These are phyloP conservation scores for Colletotrichum sp. DNA, from an alignment of 2,329 filamentous ascomycete species.

Conservation along the genomic window DNA sequence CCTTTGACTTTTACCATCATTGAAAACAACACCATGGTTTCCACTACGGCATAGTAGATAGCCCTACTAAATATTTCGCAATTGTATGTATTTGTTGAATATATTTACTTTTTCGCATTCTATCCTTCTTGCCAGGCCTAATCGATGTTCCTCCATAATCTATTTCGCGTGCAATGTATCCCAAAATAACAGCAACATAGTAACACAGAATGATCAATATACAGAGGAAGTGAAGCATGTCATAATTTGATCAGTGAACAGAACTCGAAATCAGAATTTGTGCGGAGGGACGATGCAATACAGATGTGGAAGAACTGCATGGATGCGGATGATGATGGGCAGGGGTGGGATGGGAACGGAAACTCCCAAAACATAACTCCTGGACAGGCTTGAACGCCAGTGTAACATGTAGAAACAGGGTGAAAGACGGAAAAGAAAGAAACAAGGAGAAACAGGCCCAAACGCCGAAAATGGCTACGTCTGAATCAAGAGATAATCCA, in stretches of 20 bases:
- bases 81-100: background rate
- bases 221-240: fast-evolving
- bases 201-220: background rate
- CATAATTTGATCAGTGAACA: background rate
- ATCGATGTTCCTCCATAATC: background rate
- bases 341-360: background rate
- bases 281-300: background rate
- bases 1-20: background rate
- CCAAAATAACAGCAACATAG: background rate
- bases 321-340: background rate
- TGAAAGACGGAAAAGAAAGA: background rate
- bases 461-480: too few species aligned
- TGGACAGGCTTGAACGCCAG: background rate
- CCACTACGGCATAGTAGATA: background rate
- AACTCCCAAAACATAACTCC: background rate
- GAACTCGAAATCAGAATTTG: background rate
- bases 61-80: background rate
- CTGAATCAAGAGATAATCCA: background rate
- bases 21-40: background rate
- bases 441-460: background rate
- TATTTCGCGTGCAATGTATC: background rate
- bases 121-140: background rate
- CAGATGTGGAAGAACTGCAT: background rate
- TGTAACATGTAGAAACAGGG: background rate
- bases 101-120: background rate